Conservation (phyloP, 2,329 filamentous ascomycete genomes). For the Stagonosporopsis chrysanthemi region DNA sequence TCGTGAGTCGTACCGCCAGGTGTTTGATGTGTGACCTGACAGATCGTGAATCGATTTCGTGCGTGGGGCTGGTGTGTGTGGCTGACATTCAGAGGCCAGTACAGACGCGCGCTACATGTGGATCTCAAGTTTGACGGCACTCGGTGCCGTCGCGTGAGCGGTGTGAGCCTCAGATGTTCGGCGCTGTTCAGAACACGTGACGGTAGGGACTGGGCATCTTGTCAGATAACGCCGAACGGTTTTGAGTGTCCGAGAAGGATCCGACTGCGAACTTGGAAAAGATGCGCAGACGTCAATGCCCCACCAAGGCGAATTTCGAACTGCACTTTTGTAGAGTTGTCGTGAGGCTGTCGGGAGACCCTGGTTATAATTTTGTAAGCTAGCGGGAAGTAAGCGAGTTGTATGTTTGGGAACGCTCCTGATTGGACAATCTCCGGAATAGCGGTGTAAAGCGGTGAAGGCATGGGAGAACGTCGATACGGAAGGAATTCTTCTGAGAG, state of each 20-base stretch:
- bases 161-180: constrained; percentile 18
- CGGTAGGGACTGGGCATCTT: constrained; percentile 6
- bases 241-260: constrained; percentile 11
- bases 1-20: constrained; percentile 8
- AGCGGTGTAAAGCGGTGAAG: constrained; percentile 22
- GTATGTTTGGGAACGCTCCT: background rate
- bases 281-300: constrained; percentile 17
- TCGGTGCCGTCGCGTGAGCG: constrained; percentile 7
- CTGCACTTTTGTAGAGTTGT: constrained; percentile 3
- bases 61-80: background rate
- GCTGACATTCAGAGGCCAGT: constrained; percentile 2
- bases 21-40: constrained; percentile 1
- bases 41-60: background rate
- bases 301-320: background rate
- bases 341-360: constrained; percentile 12
- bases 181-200: background rate
- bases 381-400: constrained; percentile 18
- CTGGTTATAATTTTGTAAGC: constrained; percentile 14
- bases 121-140: background rate
- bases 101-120: background rate
- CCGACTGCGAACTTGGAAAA: constrained; percentile 7
- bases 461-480: constrained; percentile 2
- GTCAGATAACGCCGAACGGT: constrained; percentile 19
- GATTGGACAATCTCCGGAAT: constrained; percentile 5
- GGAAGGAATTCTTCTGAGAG: background rate